These are phyloP conservation scores for Fusarium begoniae DNA, from an alignment of 2,329 filamentous ascomycete genomes.

Conservation along the genomic window DNA sequence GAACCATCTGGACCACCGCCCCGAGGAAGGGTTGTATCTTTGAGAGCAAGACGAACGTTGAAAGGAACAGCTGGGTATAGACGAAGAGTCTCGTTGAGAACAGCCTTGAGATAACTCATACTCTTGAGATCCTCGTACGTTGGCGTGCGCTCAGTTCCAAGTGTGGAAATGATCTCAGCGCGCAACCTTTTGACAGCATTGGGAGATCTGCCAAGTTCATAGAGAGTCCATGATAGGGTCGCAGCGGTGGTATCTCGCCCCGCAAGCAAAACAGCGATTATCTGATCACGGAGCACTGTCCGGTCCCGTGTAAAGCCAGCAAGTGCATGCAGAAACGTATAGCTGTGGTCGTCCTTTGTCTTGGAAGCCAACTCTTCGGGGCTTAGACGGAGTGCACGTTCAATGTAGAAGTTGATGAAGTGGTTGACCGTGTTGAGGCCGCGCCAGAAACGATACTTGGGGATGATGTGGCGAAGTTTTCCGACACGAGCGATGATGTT, in stretches of 20 bases:
- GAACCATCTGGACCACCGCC: slow-evolving; percentile 73
- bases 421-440: slow-evolving; percentile 75
- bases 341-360: slow-evolving; percentile 74
- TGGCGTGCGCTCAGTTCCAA: slow-evolving; percentile 70
- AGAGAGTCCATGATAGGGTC: slow-evolving; percentile 82
- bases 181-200: slow-evolving; percentile 74
- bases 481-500: slow-evolving; percentile 72
- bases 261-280: slow-evolving; percentile 83
- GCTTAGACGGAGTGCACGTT: slow-evolving; percentile 73
- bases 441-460: slow-evolving; percentile 69
- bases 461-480: slow-evolving; percentile 69
- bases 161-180: slow-evolving; percentile 72
- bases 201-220: slow-evolving; percentile 80
- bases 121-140: slow-evolving; percentile 85
- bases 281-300: slow-evolving; percentile 81
- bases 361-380: slow-evolving; percentile 77
- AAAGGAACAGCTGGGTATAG: slow-evolving; percentile 82
- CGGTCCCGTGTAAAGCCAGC: slow-evolving; percentile 80
- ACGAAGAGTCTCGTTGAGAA: slow-evolving; percentile 81
- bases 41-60: slow-evolving; percentile 77
- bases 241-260: slow-evolving; percentile 88
- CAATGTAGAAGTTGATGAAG: slow-evolving; percentile 82
- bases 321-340: slow-evolving; percentile 88
- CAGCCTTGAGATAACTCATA: slow-evolving; percentile 82
- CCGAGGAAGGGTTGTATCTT: slow-evolving; percentile 77